Evolutionary conservation across 1,139 yeast species (phyloP), one percentile per base, ranked within the genome.

Genomic region (Yarrowia galli): DNA sequence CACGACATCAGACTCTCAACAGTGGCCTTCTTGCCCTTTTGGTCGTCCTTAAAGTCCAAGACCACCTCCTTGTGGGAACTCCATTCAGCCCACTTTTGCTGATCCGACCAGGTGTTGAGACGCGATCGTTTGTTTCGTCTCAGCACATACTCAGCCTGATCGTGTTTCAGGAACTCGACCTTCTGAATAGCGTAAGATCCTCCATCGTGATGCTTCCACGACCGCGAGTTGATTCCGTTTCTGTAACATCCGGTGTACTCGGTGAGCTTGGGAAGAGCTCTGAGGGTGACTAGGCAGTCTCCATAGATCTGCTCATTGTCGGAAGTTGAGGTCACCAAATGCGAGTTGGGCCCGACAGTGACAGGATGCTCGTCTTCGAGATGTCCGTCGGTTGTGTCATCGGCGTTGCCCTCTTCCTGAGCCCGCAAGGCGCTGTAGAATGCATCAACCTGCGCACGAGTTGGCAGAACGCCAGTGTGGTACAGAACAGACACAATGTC

Each of bases 191-290:
- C 85, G 69, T 82, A 79, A 32, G 93, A 88, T 58, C 86, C 83
- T 5, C 97, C 97, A 72, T 87, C 89, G 75, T 91, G 97, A 16
- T 78, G 78, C 23, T 76, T 75, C 98, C 98, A 93, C 1, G 85
- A 78, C 68, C 98, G 82, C 0, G 97, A 87, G 73, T 87, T 85
- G 70, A 92, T 78, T 1, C 91, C 93, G 76, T 89, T 82, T 49
- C 89, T 83, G 74, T 78, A 88, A 51, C 83, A 80, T 1, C 97
- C 95, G 28, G 79, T 77, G 74, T 93, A 93, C 60, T 75, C 72
- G 15, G 82, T 82, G 68, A 93, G 79, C 2, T 86, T 80, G 0
- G 98, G 98, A 66, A 93, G 80, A 25, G 93, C 75, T 22, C 91
- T 76, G 9, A 95, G 70, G 12, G 91, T 89, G 10, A 89, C 95